These are phyloP conservation scores for Cordyceps farinosa DNA, from an alignment of 2,329 filamentous ascomycete species.

Conservation along the genomic window DNA sequence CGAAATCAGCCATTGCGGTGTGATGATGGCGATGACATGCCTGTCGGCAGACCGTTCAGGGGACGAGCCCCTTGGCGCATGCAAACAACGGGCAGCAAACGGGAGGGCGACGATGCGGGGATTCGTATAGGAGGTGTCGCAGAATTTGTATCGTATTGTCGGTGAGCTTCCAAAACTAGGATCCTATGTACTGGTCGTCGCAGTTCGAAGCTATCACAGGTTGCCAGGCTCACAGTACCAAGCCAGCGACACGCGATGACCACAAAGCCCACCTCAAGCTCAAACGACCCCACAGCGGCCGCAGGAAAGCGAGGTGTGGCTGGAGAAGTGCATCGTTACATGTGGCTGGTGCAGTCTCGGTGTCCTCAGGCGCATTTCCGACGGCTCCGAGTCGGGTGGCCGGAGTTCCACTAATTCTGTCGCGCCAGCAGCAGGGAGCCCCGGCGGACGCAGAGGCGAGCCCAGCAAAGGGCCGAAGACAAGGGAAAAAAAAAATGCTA, in stretches of 20 bases:
- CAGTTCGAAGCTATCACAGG: slow-evolving; percentile 4
- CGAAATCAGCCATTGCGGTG: slow-evolving; percentile 61
- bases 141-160: too few relatives aligned
- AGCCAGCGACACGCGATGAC: slow-evolving; percentile 10
- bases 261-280: slow-evolving; percentile 11
- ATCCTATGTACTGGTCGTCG: background rate
- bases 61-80: background rate
- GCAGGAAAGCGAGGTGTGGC: slow-evolving; percentile 9
- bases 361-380: slow-evolving; percentile 24
- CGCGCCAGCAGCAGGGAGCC: slow-evolving; percentile 20
- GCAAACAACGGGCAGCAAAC: background rate
- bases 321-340: slow-evolving; percentile 16
- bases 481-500: slow-evolving; percentile 1
- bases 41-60: slow-evolving; percentile 15
- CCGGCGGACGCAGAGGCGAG: slow-evolving; percentile 9
- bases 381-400: slow-evolving; percentile 29
- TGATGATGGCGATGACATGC: slow-evolving; percentile 10
- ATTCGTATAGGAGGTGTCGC: background rate
- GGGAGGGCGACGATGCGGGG: background rate
- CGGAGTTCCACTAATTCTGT: slow-evolving; percentile 20
- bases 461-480: slow-evolving; percentile 10
- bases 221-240: background rate
- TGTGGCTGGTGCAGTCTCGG: slow-evolving; percentile 21
- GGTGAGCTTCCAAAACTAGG: too few relatives aligned
- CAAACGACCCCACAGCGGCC: slow-evolving; percentile 11